Percentiles rank a stretch among this genome's conserved stretches.
Conservation (phyloP, 2,329 filamentous ascomycete genomes). For the Helminthosporium solani region DNA sequence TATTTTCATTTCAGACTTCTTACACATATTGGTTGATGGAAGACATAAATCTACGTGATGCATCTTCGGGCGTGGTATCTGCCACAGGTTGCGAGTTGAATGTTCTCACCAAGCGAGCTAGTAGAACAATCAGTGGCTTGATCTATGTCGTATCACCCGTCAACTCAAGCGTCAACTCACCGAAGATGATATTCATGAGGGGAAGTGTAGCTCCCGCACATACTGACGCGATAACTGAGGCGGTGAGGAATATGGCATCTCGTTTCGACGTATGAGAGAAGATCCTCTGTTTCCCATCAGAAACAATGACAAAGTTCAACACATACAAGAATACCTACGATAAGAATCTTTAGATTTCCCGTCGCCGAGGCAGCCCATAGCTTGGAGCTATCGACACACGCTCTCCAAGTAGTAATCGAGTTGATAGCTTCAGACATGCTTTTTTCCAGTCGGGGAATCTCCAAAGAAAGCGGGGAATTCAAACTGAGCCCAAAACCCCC, state of each 20-base stretch:
- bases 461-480: background rate
- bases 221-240: constrained; percentile 19
- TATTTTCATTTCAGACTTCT: background rate
- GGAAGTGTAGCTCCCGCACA: constrained; percentile 42
- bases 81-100: constrained; percentile 11
- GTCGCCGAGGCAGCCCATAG: background rate
- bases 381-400: background rate
- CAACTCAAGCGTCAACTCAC: constrained; percentile 25
- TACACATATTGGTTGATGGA: constrained; percentile 23
- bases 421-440: background rate
- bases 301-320: background rate
- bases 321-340: constrained; percentile 1
- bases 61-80: constrained; percentile 1
- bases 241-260: constrained; percentile 16
- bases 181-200: constrained; percentile 61
- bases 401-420: background rate
- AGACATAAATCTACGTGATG: constrained; percentile 10
- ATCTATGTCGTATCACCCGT: background rate
- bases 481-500: background rate
- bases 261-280: constrained; percentile 18
- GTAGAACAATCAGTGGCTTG: background rate
- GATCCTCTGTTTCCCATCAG: constrained; percentile 18
- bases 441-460: background rate
- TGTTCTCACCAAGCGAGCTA: constrained; percentile 18
- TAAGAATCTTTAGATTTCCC: background rate